These are phyloP conservation scores for Ceratobasidium sp. DNA, from an alignment of 1,284 basidiomycete species.

Conservation along the genomic window DNA sequence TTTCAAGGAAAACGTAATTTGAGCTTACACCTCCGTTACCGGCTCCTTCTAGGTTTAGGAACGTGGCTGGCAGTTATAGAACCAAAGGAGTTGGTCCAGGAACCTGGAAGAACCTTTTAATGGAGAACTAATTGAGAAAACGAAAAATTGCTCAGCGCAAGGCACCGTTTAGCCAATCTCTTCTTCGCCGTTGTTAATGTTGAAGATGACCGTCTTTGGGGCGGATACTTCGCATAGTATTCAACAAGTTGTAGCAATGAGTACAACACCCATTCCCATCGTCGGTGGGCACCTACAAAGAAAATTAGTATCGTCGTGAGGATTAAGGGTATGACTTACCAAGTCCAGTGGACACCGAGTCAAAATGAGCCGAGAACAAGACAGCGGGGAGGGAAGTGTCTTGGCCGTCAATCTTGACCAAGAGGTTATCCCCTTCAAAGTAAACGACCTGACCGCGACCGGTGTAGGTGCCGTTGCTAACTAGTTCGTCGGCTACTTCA, in stretches of 20 bases:
- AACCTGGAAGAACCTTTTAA: conserved; percentile 56
- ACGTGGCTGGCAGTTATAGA: conserved; percentile 65
- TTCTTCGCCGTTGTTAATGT: conserved; percentile 84
- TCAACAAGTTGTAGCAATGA: conserved; percentile 69
- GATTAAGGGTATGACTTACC: conserved; percentile 47
- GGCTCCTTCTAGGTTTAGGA: conserved; percentile 81
- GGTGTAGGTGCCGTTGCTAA: conserved; percentile 63
- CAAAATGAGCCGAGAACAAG: conserved; percentile 77
- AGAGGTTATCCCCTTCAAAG: conserved; percentile 74
- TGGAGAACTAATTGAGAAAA: not conserved
- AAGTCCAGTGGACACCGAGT: conserved; percentile 75
- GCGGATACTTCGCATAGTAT: conserved; percentile 61
- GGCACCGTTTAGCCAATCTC: conserved; percentile 72
- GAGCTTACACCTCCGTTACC: conserved; percentile 74
- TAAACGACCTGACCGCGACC: conserved; percentile 53
- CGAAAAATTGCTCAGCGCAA: conserved; percentile 63
- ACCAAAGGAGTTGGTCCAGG: conserved; percentile 73
- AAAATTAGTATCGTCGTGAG: not conserved
- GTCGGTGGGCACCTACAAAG: conserved; percentile 67
- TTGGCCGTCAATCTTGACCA: conserved; percentile 71
- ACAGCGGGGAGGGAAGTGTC: conserved; percentile 57
- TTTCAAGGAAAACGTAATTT: not conserved
- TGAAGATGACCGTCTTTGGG: conserved; percentile 71
- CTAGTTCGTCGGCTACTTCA: conserved; percentile 62
- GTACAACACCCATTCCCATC: conserved; percentile 74